Percentiles rank a stretch among this genome's conserved stretches.
phyloP scores from a whole-genome alignment of 208 protist genomes.

The Leishmania lainsoni region DNA sequence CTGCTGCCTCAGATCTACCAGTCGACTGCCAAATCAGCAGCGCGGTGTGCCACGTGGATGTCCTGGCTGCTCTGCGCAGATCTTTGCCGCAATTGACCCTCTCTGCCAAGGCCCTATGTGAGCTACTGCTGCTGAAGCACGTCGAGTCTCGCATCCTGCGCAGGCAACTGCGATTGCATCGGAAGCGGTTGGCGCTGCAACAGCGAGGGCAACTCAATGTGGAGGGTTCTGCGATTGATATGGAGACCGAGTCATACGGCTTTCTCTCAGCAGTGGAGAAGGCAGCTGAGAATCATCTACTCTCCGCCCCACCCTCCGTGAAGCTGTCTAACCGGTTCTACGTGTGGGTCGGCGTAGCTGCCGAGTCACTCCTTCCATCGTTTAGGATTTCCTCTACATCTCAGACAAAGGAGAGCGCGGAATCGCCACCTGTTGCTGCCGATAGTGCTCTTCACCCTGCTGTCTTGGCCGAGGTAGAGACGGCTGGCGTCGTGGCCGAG shows the following conservation, averaged over 20 bases:
- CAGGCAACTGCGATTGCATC: constrained; percentile 4
- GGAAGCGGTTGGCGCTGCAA: constrained; percentile 1
- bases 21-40: constrained; percentile 8
- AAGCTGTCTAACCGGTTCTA: neutral
- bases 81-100: constrained; percentile 14
- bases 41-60: constrained; percentile 20
- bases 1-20: neutral
- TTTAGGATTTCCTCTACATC: neutral
- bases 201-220: neutral
- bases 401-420: neutral
- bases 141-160: constrained; percentile 7
- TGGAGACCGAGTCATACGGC: neutral
- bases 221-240: neutral
- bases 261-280: constrained; percentile 11
- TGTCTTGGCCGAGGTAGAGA: constrained; percentile 42
- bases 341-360: neutral
- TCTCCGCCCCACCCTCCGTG: neutral
- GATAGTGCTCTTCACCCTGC: constrained; percentile 40
- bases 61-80: neutral
- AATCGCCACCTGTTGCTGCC: neutral
- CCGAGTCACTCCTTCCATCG: constrained; percentile 3
- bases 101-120: constrained; percentile 10
- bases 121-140: constrained; percentile 10
- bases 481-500: constrained; percentile 42
- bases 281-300: neutral